These are phyloP conservation scores for Melampsora americana DNA, from an alignment of 1,284 basidiomycete genomes.

Conservation along the genomic window DNA sequence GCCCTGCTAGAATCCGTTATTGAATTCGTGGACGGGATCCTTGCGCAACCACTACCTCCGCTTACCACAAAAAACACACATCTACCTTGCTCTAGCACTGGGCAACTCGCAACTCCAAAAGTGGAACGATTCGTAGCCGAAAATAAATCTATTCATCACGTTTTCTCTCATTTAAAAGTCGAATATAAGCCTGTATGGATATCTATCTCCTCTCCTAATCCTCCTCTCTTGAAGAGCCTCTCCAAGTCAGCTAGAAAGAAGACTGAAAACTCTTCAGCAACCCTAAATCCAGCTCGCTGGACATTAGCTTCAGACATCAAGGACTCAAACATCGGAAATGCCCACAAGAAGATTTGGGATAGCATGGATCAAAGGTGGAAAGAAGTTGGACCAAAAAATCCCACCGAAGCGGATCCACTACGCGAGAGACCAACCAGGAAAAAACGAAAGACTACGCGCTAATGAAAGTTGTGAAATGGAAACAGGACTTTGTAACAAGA, in stretches of 20 bases:
- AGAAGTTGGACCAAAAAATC: too few species aligned
- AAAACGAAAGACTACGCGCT: too few species aligned
- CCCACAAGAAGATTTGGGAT: conserved; percentile 39
- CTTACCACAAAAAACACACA: neutral
- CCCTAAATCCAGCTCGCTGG: conserved; percentile 7
- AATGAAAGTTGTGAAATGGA: too few species aligned
- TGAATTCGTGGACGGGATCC: neutral
- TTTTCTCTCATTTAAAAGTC: conserved; percentile 20
- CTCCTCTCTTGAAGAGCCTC: neutral
- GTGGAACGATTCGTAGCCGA: neutral
- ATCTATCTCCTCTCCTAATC: conserved; percentile 1
- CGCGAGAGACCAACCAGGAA: too few species aligned
- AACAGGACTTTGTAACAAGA: too few species aligned
- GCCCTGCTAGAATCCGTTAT: neutral
- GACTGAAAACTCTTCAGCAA: neutral
- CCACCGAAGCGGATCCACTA: too few species aligned
- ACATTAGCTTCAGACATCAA: neutral
- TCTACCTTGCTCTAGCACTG: too few species aligned
- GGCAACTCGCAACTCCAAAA: neutral
- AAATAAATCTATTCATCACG: conserved; percentile 2
- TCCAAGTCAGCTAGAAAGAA: neutral
- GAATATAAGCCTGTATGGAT: conserved; percentile 15
- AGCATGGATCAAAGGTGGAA: neutral
- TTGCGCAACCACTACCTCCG: neutral
- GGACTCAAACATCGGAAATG: conserved; percentile 30